Evolutionary conservation across 371 early-diverging fungal species (phyloP), one percentile per base, ranked within the genome.

Genomic region (Coemansia sp.): DNA sequence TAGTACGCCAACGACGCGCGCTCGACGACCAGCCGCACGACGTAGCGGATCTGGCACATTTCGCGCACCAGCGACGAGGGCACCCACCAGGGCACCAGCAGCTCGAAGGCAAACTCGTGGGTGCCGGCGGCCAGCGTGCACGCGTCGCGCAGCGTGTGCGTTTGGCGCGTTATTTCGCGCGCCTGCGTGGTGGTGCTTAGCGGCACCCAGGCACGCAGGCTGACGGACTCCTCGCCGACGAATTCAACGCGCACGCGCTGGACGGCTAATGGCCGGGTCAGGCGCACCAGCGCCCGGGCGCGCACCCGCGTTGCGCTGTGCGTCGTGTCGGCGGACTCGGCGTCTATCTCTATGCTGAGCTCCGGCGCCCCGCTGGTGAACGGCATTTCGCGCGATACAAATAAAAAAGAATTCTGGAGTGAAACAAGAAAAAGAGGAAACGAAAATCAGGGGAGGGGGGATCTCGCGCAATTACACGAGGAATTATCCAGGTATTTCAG

Each of bases 41-140:
- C 47, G 32, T 74, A 74, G 16, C 62, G 57, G 36, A 74, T 70
- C 13, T 58, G 51, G 16, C 71, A 65, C 51, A 59, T 31, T n/a
- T 74, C 74, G 40, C 62, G 43, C 16, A 57, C 65, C 62, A 74
- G 35, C 36, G 70, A 41, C 51, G 74, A 70, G 34, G 70, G 75
- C 43, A 66, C 62, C 75, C 71, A 70, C 40, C 53, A 20, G 13
- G 75, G 75, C 45, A 74, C 59, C 0, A 8, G 20, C 30, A 74
- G 50, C 6, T 31, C 5, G 35, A 74, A 74, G 5, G 40, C 41
- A 40, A 55, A 74, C 34, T 20, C 45, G 42, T 74, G 75, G 26
- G 9, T 30, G 16, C 75, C 75, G 41, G 42, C 62, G 13, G n/a
- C n/a, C 42, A 74, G 40, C 13, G 53, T 32, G 11, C 71, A 65